A percentile compares a stretch with the other conserved stretches of the same genome.
Conservation (phyloP, 2,329 filamentous ascomycete genomes). For the Neonectria punicea region DNA sequence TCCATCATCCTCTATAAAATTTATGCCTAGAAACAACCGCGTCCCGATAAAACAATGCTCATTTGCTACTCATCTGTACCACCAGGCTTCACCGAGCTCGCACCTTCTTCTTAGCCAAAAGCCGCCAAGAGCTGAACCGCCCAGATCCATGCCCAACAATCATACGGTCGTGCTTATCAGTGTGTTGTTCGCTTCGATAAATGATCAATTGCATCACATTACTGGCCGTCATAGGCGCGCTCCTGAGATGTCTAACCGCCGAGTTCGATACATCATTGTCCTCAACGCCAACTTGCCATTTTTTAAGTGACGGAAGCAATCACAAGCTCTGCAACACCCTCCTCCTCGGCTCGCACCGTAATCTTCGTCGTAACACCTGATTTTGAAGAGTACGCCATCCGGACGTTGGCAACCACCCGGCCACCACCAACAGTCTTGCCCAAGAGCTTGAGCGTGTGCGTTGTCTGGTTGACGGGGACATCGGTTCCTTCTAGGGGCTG, state of each 20-base stretch:
- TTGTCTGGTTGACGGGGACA: constrained; percentile 86
- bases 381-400: constrained; percentile 95
- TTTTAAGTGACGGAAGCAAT: constrained; percentile 83
- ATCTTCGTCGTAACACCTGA: constrained; percentile 97
- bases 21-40: constrained; percentile 9
- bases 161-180: not conserved
- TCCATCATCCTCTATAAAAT: constrained; percentile 5
- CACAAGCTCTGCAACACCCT: constrained; percentile 85
- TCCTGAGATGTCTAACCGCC: constrained; percentile 43
- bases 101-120: not conserved
- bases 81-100: not conserved
- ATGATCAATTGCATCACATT: constrained; percentile 27
- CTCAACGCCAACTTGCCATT: constrained; percentile 48
- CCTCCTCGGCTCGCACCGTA: constrained; percentile 89
- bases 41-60: constrained; percentile 16
- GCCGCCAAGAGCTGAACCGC: not conserved
- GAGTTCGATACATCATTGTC: constrained; percentile 49
- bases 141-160: not conserved
- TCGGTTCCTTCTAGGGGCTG: constrained; percentile 96
- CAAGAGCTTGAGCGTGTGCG: constrained; percentile 94
- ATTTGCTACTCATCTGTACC: not conserved
- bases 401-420: constrained; percentile 84
- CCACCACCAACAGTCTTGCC: constrained; percentile 95
- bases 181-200: constrained; percentile 1
- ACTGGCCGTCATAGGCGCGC: constrained; percentile 23